Conservation (phyloP, 257 asterid genomes). For the Nicotiana paniculata region DNA sequence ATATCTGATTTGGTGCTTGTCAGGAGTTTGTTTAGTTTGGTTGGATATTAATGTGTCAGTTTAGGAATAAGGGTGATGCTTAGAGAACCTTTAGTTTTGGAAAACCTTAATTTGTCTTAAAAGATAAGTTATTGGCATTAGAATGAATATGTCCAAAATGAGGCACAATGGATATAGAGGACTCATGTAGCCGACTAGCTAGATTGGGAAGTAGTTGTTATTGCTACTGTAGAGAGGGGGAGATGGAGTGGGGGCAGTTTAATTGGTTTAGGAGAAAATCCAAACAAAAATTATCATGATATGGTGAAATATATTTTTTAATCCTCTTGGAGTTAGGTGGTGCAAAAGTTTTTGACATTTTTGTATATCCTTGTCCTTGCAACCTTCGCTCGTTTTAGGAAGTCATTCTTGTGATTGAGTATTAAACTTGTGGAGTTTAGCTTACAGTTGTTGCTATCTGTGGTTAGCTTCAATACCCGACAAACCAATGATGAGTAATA, state of each 20-base stretch:
- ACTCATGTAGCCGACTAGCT: not conserved
- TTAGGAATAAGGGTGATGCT: not conserved
- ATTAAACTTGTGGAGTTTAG: not conserved
- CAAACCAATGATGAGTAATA: conserved; percentile 4
- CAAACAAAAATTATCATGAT: not conserved
- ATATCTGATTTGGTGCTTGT: not conserved
- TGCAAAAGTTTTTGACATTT: not conserved
- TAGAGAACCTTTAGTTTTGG: not conserved
- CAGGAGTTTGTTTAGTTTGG: not conserved
- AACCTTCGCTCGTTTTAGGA: not conserved
- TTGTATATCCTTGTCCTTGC: not conserved
- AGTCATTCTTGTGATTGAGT: not conserved
- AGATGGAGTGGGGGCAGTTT: not conserved
- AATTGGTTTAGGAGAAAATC: not conserved
- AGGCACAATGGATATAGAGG: not conserved
- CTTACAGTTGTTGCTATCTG: not conserved
- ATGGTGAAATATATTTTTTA: not conserved
- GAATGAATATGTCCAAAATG: not conserved
- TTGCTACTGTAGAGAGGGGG: not conserved
- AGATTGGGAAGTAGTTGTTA: not conserved
- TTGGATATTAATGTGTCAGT: not conserved
- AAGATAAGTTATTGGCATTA: not conserved
- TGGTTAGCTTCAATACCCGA: not conserved
- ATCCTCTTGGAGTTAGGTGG: not conserved
- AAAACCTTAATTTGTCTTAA: not conserved